Evolutionary conservation across 1,284 basidiomycete species (phyloP), one percentile per base, ranked within the genome.

Genomic region (Pisolithus thermaeus): DNA sequence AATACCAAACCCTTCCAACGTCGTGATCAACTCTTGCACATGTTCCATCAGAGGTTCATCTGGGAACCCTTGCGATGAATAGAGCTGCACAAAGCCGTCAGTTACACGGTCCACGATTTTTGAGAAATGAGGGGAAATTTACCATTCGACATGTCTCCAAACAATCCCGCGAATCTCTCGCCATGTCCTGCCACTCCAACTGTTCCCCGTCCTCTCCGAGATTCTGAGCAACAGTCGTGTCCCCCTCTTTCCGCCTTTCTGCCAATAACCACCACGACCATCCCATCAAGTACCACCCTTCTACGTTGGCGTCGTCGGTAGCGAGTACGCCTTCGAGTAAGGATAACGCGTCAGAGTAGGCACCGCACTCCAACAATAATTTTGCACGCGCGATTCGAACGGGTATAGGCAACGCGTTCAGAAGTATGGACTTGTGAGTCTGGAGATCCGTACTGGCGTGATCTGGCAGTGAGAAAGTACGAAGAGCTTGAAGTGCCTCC

Each of bases 261-360:
- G 80, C 77, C 79, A 85, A 82, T 40, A 95, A 73, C 72, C 84
- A 92, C 76, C 92, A 93, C 53, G 90, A 87, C 91, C 92, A 95
- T 49, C 92, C 94, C 66, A 94, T 90, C n/a, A 96, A 79, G 67
- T 97, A 97, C 81, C 92, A 95, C 3, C 87, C 91, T 62, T 96
- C 93, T 6, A 94, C 84, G 52, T 93, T 88, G 62, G 92, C 81
- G 58, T 93, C 90, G 68, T 96, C 91, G 11, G 85, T 75, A 11
- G 87, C 81, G 67, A 95, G 86, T 25, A 94, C 78, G 4, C 85
- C 87, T 40, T 90, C 81, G 12, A 97, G 70, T 5, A 94, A 83
- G 39, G 87, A 73, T 12, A 96, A 70, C 1, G 92, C 92, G 14
- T 68, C 63, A 0, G 54, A 79, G 76, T 23, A 80, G 71, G 70